phyloP scores from a whole-genome alignment of 495 filamentous ascomycete species.

The Rostrohypoxylon terebratum region DNA sequence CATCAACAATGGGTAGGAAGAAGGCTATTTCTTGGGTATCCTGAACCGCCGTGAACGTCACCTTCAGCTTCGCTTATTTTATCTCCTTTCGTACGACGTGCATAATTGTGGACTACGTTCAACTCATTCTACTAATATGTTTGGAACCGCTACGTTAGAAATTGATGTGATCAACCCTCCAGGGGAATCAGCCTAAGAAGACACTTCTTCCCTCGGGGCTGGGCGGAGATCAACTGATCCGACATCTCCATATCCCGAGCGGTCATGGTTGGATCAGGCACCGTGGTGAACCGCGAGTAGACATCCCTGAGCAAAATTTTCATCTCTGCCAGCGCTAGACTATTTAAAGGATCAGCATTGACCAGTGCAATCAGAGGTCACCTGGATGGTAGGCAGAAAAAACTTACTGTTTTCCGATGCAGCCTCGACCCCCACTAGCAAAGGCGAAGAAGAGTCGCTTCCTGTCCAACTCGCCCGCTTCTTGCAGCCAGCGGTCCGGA shows the following conservation, averaged over 20 bases:
- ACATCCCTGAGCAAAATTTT: constrained; percentile 68
- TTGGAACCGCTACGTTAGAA: background rate
- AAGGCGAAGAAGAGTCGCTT: constrained; percentile 64
- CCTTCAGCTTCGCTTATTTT: background rate
- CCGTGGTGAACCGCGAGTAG: constrained; percentile 67
- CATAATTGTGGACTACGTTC: background rate
- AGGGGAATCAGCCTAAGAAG: constrained; percentile 55
- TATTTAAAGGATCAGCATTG: constrained; percentile 43
- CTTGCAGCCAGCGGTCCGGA: constrained; percentile 73
- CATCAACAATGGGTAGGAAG: background rate
- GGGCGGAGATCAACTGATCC: constrained; percentile 70
- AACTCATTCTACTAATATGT: background rate
- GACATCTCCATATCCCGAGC: constrained; percentile 66
- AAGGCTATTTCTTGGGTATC: background rate
- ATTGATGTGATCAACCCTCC: background rate
- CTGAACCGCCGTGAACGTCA: background rate
- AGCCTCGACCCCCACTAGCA: constrained; percentile 67
- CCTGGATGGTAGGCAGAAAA: background rate
- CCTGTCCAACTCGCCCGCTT: constrained; percentile 60
- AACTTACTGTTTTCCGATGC: constrained; percentile 68
- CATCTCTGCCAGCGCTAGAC: constrained; percentile 75
- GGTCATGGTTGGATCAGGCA: constrained; percentile 64
- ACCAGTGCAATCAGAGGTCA: background rate
- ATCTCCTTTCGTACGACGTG: background rate
- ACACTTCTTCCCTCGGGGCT: constrained; percentile 67